Conservation (phyloP, 179 eudicot species). For the Beta macrorhiza region DNA sequence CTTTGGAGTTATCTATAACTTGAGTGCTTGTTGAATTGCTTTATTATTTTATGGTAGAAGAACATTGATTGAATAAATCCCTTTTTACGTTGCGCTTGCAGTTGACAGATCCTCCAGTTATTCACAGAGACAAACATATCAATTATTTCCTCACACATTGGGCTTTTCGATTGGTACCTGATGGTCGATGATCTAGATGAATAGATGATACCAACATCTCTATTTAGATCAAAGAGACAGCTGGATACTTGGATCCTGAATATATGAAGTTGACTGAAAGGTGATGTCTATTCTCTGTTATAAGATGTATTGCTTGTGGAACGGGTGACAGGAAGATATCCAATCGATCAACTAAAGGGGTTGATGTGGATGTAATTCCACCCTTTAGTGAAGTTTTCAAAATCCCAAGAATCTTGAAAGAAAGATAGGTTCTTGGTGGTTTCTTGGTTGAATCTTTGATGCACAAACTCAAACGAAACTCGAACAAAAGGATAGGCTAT, state of each 20-base stretch:
- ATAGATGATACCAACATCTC: constrained; percentile 56
- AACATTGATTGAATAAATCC: constrained; percentile 16
- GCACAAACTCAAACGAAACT: no score
- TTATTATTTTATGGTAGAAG: not conserved
- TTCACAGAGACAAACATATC: constrained; percentile 87
- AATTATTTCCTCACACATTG: constrained; percentile 64
- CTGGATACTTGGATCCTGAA: constrained; percentile 83
- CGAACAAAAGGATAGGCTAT: no score
- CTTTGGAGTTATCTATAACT: not conserved
- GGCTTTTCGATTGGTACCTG: constrained; percentile 56
- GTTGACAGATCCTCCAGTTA: constrained; percentile 68
- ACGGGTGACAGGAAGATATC: constrained; percentile 62
- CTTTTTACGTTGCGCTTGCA: constrained; percentile 17
- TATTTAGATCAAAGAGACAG: constrained; percentile 75
- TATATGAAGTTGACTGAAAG: constrained; percentile 65
- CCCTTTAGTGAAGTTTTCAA: no score
- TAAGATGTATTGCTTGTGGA: constrained; percentile 70
- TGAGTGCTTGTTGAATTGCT: not conserved
- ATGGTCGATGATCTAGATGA: constrained; percentile 30
- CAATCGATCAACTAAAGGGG: constrained; percentile 46
- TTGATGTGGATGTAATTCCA: not conserved
- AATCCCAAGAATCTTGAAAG: no score
- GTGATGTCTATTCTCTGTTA: constrained; percentile 67
- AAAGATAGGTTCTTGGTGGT: no score
- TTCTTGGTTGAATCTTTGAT: no score